These are phyloP conservation scores for Colletotrichum ledebouriae DNA, from an alignment of 2,329 filamentous ascomycete species.

Conservation along the genomic window DNA sequence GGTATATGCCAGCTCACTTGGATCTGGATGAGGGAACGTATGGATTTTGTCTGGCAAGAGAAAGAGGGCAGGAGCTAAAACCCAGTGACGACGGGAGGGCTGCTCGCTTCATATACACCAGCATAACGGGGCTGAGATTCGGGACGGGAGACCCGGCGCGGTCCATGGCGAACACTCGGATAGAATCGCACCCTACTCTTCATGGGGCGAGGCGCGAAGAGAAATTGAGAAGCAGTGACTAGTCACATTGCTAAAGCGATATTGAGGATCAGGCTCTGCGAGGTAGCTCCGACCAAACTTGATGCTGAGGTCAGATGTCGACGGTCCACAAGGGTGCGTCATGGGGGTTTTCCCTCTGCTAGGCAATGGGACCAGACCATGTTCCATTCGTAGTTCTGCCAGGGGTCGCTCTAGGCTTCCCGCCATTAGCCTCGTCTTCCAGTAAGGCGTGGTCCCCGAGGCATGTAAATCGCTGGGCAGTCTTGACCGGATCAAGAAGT, in stretches of 20 bases:
- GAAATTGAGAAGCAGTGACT: background rate
- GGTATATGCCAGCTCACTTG: background rate
- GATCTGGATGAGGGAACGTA: conserved; percentile 2
- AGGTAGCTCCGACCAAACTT: conserved; percentile 17
- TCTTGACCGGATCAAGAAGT: conserved; percentile 31
- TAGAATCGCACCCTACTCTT: background rate
- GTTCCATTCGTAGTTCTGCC: conserved; percentile 20
- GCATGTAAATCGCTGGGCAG: conserved; percentile 9
- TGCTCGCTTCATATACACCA: conserved; percentile 28
- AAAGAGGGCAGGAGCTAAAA: background rate
- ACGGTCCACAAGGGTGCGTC: conserved; percentile 28
- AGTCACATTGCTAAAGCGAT: conserved; percentile 2
- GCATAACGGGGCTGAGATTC: background rate
- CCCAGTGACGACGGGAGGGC: background rate
- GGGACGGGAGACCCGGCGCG: background rate
- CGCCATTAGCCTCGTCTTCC: conserved; percentile 24
- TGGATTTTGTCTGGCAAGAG: background rate
- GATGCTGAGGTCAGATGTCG: conserved; percentile 37
- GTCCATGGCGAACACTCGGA: conserved; percentile 5
- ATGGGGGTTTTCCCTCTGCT: conserved; percentile 19
- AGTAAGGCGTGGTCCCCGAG: conserved; percentile 29
- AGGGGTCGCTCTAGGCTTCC: conserved; percentile 25
- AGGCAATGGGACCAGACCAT: conserved; percentile 22
- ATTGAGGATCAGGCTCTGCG: conserved; percentile 26
- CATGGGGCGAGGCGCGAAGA: background rate